These are phyloP conservation scores for Plasmodium coatneyi DNA, from an alignment of 169 alveolate genomes.

Conservation along the genomic window DNA sequence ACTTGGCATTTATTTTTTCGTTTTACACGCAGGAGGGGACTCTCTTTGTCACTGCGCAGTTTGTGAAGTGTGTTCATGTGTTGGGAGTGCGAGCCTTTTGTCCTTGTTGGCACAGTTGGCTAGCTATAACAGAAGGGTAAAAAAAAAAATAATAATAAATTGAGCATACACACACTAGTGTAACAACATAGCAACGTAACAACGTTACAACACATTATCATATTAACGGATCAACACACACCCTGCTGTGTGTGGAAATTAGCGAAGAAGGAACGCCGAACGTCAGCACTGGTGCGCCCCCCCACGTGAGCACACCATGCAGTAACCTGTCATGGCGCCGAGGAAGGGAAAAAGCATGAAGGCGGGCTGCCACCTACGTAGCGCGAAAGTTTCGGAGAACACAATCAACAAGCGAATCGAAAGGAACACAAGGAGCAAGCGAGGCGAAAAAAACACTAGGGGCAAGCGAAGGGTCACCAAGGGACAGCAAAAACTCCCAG, in stretches of 20 bases:
- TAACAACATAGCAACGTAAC: not conserved
- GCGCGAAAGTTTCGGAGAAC: not conserved
- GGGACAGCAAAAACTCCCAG: constrained; percentile 47
- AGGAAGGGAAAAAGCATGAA: not conserved
- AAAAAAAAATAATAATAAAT: not conserved
- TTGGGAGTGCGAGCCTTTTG: not conserved
- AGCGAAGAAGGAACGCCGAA: not conserved
- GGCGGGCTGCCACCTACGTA: not conserved
- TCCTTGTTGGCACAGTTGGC: not conserved
- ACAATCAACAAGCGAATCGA: not conserved
- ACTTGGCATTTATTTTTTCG: not conserved
- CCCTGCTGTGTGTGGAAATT: not conserved
- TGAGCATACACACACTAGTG: not conserved
- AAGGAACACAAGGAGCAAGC: constrained; percentile 4
- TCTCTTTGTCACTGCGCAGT: not conserved
- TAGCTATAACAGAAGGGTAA: not conserved
- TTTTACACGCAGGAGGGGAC: not conserved
- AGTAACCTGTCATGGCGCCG: not conserved
- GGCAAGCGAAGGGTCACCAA: constrained; percentile 7
- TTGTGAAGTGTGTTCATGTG: not conserved
- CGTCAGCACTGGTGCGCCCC: too few relatives aligned
- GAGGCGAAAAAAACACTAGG: not conserved
- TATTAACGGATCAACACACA: not conserved
- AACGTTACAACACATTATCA: not conserved
- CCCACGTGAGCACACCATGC: not conserved